Percentiles rank a stretch among this genome's conserved stretches.
Evolutionary conservation across 139 green algal genomes (phyloP).

Genomic region (Diplosphaera chodatii): DNA sequence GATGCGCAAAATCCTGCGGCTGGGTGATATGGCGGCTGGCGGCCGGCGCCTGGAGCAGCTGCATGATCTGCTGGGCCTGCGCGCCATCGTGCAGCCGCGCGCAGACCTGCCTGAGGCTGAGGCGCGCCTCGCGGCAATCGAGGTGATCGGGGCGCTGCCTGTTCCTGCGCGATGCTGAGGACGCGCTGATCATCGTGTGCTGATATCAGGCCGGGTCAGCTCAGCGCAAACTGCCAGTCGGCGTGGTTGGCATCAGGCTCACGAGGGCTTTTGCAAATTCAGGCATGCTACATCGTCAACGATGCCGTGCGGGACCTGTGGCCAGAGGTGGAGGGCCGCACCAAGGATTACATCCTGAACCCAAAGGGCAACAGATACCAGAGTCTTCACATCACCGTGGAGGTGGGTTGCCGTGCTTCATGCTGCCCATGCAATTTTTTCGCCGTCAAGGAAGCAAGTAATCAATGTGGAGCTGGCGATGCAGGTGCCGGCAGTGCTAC

Average conservation of each 20-base stretch:
- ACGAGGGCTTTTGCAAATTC: not conserved
- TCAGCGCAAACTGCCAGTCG: no score
- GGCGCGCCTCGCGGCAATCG: conserved; percentile 11
- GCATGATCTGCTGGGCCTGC: conserved; percentile 87
- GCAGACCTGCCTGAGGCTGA: conserved; percentile 24
- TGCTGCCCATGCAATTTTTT: no score
- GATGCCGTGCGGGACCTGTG: conserved; percentile 62
- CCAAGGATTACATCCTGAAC: conserved; percentile 84
- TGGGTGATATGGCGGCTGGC: conserved; percentile 56
- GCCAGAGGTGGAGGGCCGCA: conserved; percentile 42
- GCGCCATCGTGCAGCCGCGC: conserved; percentile 67
- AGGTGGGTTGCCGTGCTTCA: no score
- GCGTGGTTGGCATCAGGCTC: no score
- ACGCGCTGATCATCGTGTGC: no score
- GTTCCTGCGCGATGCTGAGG: no score
- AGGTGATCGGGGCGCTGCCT: not conserved
- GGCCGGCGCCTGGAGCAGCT: conserved; percentile 62
- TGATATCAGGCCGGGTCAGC: no score
- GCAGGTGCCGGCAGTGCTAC: not conserved
- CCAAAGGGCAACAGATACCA: conserved; percentile 92
- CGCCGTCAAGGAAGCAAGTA: no score
- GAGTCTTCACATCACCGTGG: conserved; percentile 74
- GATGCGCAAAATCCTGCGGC: conserved; percentile 89
- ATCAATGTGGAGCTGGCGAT: no score
- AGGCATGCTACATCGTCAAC: conserved; percentile 76